Base-by-base conservation (phyloP, 768 basidiomycete genomes). In the Suillus americanus region DNA sequence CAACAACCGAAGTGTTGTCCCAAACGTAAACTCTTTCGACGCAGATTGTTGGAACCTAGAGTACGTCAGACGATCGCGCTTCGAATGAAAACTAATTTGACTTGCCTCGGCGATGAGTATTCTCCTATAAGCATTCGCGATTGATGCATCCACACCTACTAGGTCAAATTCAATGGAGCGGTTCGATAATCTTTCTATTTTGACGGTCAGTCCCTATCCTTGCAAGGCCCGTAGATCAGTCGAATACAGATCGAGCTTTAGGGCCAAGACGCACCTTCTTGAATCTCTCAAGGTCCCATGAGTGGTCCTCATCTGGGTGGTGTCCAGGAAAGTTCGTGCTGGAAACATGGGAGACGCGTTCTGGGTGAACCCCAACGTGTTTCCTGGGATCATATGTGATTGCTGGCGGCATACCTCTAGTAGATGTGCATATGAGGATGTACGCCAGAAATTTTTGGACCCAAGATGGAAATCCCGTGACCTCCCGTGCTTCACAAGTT, bases 1-100 rank as follows among this genome's bases (percentile, higher is more conserved):
- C 92, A 61, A 99, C 87, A 68, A 99, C 91, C 3, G 89, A 89
- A 0, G 94, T 99, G 79, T 99, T 99, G 78, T 97, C 89, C 88
- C 90, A 98, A 2, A 95, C 82, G 75, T 94, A 99, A 6, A 93
- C 93, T 67, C 90, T 82, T 73, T 99, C 97, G 60, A 98, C 89
- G 50, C 91, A 92, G 33, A 99, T 81, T 2, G 94, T 91, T 0
- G 97, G 97, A 0, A 98, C 92, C 95, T 96, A 70, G 25, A 43
- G 56, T 20, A 18, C 2, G 61, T 65, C 63, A 64, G 41, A 50
- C 1, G 61, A 38, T 55, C 14, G 53, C 38, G 43, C 65, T 12
- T 37, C 62, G 45, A 20, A 28, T 43, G 48, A 10, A 18, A 5
- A 23, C 16, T 43, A 61, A 5, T 61, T 5, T 40, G 37, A 75